Evolutionary conservation across 192 early-diverging fungal genomes (phyloP).

Genomic region (Rhizophagus sp.): DNA sequence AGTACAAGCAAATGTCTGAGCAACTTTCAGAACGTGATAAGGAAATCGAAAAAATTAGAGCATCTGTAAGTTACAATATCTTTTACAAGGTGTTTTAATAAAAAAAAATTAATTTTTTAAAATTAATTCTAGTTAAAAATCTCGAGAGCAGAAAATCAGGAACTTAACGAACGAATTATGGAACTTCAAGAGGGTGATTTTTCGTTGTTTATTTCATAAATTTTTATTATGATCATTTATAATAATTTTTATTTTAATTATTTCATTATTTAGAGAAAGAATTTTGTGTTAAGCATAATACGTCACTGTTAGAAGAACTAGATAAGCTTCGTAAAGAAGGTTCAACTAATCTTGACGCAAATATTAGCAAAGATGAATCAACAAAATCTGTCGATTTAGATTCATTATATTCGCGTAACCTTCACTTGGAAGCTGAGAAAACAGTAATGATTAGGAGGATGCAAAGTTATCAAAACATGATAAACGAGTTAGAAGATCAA

Average conservation of each 20-base stretch:
- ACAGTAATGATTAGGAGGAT: not conserved
- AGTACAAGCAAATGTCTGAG: not conserved
- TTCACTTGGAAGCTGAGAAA: not conserved
- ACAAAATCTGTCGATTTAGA: not conserved
- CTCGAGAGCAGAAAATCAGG: not conserved
- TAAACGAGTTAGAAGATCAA: not conserved
- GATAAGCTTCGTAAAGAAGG: slow-evolving; percentile 3
- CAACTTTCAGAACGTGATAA: not conserved
- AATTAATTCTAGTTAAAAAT: not conserved
- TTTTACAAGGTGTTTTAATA: too few relatives aligned
- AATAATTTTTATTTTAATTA: not conserved
- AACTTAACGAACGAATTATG: not conserved
- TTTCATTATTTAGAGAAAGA: slow-evolving; percentile 13
- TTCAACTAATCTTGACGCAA: not conserved
- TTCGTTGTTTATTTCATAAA: too few relatives aligned
- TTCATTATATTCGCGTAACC: not conserved
- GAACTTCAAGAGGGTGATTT: not conserved
- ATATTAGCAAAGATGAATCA: not conserved
- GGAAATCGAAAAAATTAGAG: not conserved
- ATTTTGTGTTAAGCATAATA: slow-evolving; percentile 1
- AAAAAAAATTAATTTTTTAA: too few relatives aligned
- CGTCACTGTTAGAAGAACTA: not conserved
- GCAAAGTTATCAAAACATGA: not conserved
- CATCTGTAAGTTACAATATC: not conserved
- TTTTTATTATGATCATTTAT: not conserved